Percentiles rank a stretch among this genome's conserved stretches.
phyloP scores from a whole-genome alignment of 2,329 filamentous ascomycete genomes.

The Rutstroemia sp. region DNA sequence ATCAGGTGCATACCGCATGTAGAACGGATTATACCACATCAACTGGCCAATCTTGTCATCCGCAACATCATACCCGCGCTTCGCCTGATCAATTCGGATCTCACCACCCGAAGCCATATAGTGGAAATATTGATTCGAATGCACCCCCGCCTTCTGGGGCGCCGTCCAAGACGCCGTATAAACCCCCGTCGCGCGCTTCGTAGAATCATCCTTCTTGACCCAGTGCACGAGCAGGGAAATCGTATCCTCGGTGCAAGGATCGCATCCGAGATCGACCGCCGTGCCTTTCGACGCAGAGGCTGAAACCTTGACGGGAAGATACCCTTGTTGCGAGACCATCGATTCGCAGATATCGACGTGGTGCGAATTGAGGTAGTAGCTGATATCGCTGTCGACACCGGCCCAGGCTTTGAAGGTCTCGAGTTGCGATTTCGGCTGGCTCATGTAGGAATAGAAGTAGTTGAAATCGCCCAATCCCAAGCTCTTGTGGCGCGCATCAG shows the following conservation, averaged over 20 bases:
- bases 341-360: conserved; percentile 90
- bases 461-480: conserved; percentile 84
- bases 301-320: conserved; percentile 69
- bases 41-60: conserved; percentile 65
- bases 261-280: conserved; percentile 71
- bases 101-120: conserved; percentile 82
- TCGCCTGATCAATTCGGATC: conserved; percentile 85
- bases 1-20: conserved; percentile 90
- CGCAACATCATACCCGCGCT: conserved; percentile 91
- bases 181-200: conserved; percentile 73
- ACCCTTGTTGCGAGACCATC: conserved; percentile 71
- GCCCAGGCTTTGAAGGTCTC: conserved; percentile 40
- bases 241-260: conserved; percentile 78
- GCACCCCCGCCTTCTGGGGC: conserved; percentile 86
- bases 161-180: conserved; percentile 96
- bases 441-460: conserved; percentile 85
- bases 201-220: conserved; percentile 62
- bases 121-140: conserved; percentile 96
- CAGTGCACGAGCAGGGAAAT: conserved; percentile 88
- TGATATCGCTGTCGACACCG: conserved; percentile 85
- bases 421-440: conserved; percentile 25
- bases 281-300: conserved; percentile 73
- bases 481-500: conserved; percentile 74
- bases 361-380: conserved; percentile 93
- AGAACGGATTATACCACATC: conserved; percentile 89